Conservation (phyloP, 2,329 filamentous ascomycete genomes). For the Aspergillaceae sp. region DNA sequence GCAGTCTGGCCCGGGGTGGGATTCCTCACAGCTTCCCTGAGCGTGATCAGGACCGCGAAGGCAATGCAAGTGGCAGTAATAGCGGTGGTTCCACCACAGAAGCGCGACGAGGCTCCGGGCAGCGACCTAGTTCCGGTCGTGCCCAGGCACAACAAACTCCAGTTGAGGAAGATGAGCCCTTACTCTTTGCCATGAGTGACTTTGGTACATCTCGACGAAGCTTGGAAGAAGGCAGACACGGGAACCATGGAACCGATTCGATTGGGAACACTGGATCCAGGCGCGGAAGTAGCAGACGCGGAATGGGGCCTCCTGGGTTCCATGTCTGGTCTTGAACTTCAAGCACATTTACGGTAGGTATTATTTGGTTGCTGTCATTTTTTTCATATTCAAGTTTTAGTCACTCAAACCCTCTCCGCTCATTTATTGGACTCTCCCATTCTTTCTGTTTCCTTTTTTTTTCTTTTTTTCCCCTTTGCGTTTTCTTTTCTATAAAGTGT, state of each 20-base stretch:
- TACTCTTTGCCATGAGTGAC: slow-evolving; percentile 41
- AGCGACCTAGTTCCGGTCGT: slow-evolving; percentile 27
- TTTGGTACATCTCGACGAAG: slow-evolving; percentile 36
- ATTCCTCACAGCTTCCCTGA: slow-evolving; percentile 18
- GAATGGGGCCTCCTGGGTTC: slow-evolving; percentile 24
- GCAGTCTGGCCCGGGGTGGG: slow-evolving; percentile 31
- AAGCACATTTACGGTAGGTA: no score
- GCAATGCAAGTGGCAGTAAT: slow-evolving; percentile 32
- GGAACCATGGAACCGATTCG: slow-evolving; percentile 24
- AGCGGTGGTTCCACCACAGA: slow-evolving; percentile 29
- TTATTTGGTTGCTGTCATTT: no score
- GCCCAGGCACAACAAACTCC: slow-evolving; percentile 19
- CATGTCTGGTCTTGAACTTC: slow-evolving; percentile 23
- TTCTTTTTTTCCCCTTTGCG: neutral
- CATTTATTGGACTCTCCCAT: neutral
- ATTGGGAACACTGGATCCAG: slow-evolving; percentile 18
- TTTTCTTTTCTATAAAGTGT: no score
- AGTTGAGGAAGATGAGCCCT: slow-evolving; percentile 36
- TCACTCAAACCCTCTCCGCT: no score
- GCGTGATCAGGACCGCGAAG: slow-evolving; percentile 31
- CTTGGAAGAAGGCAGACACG: slow-evolving; percentile 32
- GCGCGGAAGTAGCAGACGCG: slow-evolving; percentile 29
- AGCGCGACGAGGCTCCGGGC: slow-evolving; percentile 26
- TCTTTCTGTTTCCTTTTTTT: neutral
- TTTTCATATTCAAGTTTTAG: no score